Base-by-base conservation (phyloP, 2,329 filamentous ascomycete genomes). In the Cladosporium sp. region DNA sequence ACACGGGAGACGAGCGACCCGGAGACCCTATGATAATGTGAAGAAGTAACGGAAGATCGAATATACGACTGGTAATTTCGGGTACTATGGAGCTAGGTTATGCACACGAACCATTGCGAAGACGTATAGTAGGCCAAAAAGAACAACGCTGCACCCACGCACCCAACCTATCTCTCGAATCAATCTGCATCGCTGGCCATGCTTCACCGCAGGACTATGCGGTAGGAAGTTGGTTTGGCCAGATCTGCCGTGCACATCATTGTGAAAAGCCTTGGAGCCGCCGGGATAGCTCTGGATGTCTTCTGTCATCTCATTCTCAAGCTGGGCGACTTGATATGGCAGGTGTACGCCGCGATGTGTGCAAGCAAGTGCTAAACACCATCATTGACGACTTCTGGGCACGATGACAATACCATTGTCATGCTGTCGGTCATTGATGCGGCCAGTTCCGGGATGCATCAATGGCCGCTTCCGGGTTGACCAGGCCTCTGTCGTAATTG, bases 1-100 rank as follows among this genome's bases (percentile, higher is more conserved):
- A 23, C 1, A 30, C 6, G 23, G 16, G 26, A 25, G 7, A 57
- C 36, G 32, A 43, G 7, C 48, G 48, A 14, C 10, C 13, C 10
- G 49, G 48, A 28, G 59, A 63, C 14, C n/a, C 49, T 7, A 63
- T 63, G 60, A 14, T 63, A 13, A 18, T 63, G 60, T 63, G 60
- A 63, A 11, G 6, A 46, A 4, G 26, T 18, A 6, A 28, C 26
- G 25, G 18, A 18, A 32, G 2, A 43, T 18, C 18, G 1, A 4
- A 54, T 13, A n/a, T 3, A 8, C 13, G 26, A 32, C 1, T 46
- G n/a, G 10, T 10, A 46, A 21, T 46, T n/a, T 21, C 13, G 39
- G 39, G 39, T 46, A 39, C 8, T 8, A 39, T 36, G 34, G 5
- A 39, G 16, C 36, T 39, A 39, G 13, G 34, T 16, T 16, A 36